Evolutionary conservation across 257 asterid genomes (phyloP).

Genomic region (Eucommia ulmoides): DNA sequence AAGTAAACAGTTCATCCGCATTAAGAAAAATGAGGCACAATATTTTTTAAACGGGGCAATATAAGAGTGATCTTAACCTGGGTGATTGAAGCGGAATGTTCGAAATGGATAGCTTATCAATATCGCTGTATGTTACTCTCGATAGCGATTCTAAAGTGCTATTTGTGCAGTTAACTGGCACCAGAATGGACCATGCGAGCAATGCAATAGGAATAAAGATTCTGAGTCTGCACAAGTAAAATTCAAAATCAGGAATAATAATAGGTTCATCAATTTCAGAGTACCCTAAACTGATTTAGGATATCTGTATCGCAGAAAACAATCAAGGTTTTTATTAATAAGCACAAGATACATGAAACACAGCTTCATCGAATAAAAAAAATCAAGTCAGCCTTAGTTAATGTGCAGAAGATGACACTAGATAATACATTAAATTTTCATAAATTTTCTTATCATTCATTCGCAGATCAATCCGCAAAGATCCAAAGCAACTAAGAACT

Average conservation of each 20-base stretch:
- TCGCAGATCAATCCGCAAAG: neutral
- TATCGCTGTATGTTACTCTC: constrained; percentile 40
- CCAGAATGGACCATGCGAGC: constrained; percentile 72
- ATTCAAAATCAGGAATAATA: constrained; percentile 8
- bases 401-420: neutral
- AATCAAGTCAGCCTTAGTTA: neutral
- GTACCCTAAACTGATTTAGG: neutral
- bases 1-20: neutral
- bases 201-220: constrained; percentile 76
- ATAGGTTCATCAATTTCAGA: neutral
- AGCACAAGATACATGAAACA: neutral
- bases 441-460: neutral
- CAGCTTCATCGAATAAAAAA: neutral
- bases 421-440: neutral
- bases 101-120: constrained; percentile 90
- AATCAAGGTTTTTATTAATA: neutral
- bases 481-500: neutral
- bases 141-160: constrained; percentile 47
- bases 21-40: neutral
- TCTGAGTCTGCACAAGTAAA: constrained; percentile 56
- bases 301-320: neutral
- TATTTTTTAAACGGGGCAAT: neutral
- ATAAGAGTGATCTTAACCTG: constrained; percentile 30
- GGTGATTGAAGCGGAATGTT: constrained; percentile 65
- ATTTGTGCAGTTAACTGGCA: constrained; percentile 95